A percentile compares a stretch with the other conserved stretches of the same genome.
These are phyloP conservation scores for Hylodesmum podocarpum DNA, from an alignment of 306 rosid species.

Conservation along the genomic window DNA sequence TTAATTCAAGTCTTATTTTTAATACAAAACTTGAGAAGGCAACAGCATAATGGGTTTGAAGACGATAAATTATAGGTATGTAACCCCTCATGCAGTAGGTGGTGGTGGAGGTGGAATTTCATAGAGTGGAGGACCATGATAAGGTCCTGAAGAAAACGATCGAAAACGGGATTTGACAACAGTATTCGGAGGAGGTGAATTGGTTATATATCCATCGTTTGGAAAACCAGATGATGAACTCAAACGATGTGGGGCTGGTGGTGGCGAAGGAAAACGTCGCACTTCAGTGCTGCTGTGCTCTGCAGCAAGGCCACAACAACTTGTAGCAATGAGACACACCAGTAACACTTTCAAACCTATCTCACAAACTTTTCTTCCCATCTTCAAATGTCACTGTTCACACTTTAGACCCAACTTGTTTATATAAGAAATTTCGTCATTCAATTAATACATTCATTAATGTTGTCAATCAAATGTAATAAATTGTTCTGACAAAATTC, in stretches of 20 bases:
- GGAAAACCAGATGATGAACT: no score
- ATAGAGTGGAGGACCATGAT: conserved; percentile 12
- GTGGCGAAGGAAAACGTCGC: no score
- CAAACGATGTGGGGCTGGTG: neutral
- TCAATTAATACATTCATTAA: neutral
- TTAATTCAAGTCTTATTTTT: neutral
- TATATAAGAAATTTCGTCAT: no score
- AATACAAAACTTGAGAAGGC: neutral
- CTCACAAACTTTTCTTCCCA: neutral
- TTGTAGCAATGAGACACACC: neutral
- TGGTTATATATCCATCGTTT: no score
- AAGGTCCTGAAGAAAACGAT: conserved; percentile 12
- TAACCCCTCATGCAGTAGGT: neutral
- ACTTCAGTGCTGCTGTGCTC: no score
- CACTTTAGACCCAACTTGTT: no score
- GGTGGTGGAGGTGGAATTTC: neutral
- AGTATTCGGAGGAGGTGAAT: no score
- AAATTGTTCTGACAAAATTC: no score
- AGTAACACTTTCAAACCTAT: neutral
- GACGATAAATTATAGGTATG: neutral
- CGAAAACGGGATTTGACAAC: no score
- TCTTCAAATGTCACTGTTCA: neutral
- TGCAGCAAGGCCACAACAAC: neutral
- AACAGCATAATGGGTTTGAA: neutral
- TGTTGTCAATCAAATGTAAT: no score